Conservation (phyloP, 2,329 filamentous ascomycete genomes). For the Penicillium janthinellum region DNA sequence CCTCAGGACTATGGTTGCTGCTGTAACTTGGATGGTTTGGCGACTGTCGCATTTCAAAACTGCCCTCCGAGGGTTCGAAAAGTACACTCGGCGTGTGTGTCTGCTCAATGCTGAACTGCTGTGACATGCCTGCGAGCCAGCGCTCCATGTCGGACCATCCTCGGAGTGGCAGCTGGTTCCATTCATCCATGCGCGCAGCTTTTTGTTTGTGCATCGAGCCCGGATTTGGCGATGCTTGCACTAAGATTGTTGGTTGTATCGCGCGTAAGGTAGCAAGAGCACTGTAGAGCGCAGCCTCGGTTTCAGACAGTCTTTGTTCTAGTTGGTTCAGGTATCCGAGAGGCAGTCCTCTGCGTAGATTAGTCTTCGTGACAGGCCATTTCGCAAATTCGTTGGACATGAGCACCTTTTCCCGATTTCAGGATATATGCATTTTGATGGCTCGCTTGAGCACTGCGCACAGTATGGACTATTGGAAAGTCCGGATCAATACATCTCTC, state of each 20-base stretch:
- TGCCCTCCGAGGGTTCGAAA: neutral
- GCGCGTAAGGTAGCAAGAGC: conserved; percentile 20
- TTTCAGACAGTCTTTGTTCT: conserved; percentile 25
- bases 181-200: conserved; percentile 25
- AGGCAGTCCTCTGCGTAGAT: conserved; percentile 21
- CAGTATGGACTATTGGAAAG: conserved; percentile 19
- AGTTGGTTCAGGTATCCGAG: conserved; percentile 28
- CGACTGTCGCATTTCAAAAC: conserved; percentile 4
- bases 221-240: conserved; percentile 10
- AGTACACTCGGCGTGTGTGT: neutral
- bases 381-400: neutral
- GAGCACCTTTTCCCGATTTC: conserved; percentile 26
- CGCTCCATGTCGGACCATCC: conserved; percentile 21
- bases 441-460: conserved; percentile 22
- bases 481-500: neutral
- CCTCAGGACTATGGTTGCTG: neutral
- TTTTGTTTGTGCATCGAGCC: conserved; percentile 18
- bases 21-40: neutral
- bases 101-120: conserved; percentile 17
- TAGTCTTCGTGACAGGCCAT: conserved; percentile 1
- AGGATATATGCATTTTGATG: conserved; percentile 23
- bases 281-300: conserved; percentile 26
- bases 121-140: conserved; percentile 20
- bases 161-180: conserved; percentile 23
- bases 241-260: conserved; percentile 9